phyloP scores from a whole-genome alignment of 2,329 filamentous ascomycete species.

The Trichoderma brevicompactum region DNA sequence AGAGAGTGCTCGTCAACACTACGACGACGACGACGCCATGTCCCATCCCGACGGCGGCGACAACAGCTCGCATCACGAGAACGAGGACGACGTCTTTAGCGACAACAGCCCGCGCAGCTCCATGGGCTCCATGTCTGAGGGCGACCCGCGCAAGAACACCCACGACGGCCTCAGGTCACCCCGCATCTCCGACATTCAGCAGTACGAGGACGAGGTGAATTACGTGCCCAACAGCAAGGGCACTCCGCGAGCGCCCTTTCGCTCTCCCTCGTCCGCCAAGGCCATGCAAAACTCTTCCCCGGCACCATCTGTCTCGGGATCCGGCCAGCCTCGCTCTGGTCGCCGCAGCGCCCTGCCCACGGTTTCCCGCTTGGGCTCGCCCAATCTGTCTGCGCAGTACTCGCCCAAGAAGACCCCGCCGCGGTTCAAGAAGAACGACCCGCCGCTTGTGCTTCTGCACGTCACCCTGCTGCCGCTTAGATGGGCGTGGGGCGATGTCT shows the following conservation, averaged over 20 bases:
- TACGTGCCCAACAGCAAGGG: constrained; percentile 61
- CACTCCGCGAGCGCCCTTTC: constrained; percentile 63
- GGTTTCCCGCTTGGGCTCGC: constrained; percentile 62
- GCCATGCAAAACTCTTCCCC: constrained; percentile 75
- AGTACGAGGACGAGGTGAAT: constrained; percentile 51
- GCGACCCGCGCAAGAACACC: constrained; percentile 42
- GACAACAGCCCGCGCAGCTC: constrained; percentile 62
- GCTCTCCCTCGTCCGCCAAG: constrained; percentile 70
- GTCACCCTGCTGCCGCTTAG: constrained; percentile 74
- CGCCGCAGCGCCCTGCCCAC: constrained; percentile 54
- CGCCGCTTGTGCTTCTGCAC: constrained; percentile 76
- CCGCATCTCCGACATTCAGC: constrained; percentile 57
- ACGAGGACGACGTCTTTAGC: constrained; percentile 63
- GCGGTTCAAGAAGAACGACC: constrained; percentile 60
- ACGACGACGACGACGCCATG: constrained; percentile 19
- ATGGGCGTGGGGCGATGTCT: constrained; percentile 64
- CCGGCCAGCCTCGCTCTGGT: constrained; percentile 60
- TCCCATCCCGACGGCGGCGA: constrained; percentile 40
- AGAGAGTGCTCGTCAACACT: not conserved
- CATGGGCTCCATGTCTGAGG: constrained; percentile 53
- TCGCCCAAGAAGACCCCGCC: constrained; percentile 63
- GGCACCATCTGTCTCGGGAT: constrained; percentile 58
- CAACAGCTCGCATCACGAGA: constrained; percentile 56
- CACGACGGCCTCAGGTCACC: constrained; percentile 42
- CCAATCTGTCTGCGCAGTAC: constrained; percentile 55